A percentile compares a stretch with the other conserved stretches of the same genome.
Conservation (phyloP, 306 rosid species). For the Glycine tomentella region DNA sequence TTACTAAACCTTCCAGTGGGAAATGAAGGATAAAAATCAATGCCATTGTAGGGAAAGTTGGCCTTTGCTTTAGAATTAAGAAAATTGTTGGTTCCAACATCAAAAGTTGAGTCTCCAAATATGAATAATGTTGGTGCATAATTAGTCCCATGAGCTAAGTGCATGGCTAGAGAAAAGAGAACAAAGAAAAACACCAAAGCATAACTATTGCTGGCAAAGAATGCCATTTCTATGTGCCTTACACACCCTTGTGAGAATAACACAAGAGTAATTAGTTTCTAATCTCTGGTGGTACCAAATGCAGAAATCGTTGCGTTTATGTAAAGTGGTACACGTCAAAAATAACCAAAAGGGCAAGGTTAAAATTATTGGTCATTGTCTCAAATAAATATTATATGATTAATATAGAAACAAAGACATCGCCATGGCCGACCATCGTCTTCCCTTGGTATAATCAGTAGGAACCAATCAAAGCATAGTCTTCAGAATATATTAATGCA, state of each 20-base stretch:
- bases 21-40: conserved; percentile 52
- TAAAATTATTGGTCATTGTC: conserved; percentile 4
- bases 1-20: conserved; percentile 74
- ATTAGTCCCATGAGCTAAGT: conserved; percentile 28
- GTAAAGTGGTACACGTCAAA: conserved; percentile 5
- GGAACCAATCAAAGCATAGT: neutral
- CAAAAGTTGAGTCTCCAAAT: conserved; percentile 67
- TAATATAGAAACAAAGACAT: conserved; percentile 21
- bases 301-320: conserved; percentile 16
- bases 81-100: conserved; percentile 69
- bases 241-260: conserved; percentile 27
- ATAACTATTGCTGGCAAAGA: neutral
- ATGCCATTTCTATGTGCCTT: conserved; percentile 38
- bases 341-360: neutral
- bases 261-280: conserved; percentile 20
- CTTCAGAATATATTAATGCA: neutral
- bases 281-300: conserved; percentile 1
- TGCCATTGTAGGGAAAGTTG: conserved; percentile 52
- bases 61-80: conserved; percentile 46
- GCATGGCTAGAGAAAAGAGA: conserved; percentile 34
- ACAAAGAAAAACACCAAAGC: conserved; percentile 30
- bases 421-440: conserved; percentile 38
- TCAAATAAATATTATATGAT: neutral
- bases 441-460: conserved; percentile 13
- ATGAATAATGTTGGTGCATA: conserved; percentile 49